phyloP scores from a whole-genome alignment of 331 rosid species.

The Phaseolus coccineus region DNA sequence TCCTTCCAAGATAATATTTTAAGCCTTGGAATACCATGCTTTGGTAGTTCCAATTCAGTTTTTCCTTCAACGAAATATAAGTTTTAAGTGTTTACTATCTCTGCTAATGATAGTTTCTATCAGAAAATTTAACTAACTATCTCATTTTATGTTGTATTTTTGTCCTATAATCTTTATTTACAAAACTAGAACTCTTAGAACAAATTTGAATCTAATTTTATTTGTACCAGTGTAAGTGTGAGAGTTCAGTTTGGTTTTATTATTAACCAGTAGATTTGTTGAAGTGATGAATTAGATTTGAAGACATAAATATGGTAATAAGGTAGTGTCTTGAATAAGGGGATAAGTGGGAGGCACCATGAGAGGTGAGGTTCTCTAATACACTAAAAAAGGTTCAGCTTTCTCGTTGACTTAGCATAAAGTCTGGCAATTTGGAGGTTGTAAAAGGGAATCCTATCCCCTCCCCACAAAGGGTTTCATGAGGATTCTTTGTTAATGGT shows the following conservation, averaged over 20 bases:
- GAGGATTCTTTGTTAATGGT: slow-evolving; percentile 71
- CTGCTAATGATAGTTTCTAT: no score
- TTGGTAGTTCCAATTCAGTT: not conserved
- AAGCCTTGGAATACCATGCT: not conserved
- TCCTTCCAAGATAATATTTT: not conserved
- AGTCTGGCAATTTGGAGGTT: slow-evolving; percentile 76
- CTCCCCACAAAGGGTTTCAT: slow-evolving; percentile 59
- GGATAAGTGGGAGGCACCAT: slow-evolving; percentile 72
- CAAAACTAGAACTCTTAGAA: no score
- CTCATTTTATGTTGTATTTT: no score
- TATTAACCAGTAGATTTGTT: slow-evolving; percentile 1
- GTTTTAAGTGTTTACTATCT: not conserved
- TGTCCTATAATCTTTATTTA: no score
- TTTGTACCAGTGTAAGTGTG: not conserved
- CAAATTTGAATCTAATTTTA: not conserved
- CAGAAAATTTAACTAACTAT: no score
- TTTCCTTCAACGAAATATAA: not conserved
- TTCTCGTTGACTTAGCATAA: slow-evolving; percentile 88
- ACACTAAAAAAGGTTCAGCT: slow-evolving; percentile 58
- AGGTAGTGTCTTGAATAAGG: slow-evolving; percentile 45
- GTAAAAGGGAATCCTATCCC: slow-evolving; percentile 80
- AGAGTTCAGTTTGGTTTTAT: not conserved
- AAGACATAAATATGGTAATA: slow-evolving; percentile 1
- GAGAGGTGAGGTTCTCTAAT: slow-evolving; percentile 64
- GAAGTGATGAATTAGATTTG: slow-evolving; percentile 30